Base-by-base conservation (phyloP, 73 alveolate species). In the Stentor roeselii region DNA sequence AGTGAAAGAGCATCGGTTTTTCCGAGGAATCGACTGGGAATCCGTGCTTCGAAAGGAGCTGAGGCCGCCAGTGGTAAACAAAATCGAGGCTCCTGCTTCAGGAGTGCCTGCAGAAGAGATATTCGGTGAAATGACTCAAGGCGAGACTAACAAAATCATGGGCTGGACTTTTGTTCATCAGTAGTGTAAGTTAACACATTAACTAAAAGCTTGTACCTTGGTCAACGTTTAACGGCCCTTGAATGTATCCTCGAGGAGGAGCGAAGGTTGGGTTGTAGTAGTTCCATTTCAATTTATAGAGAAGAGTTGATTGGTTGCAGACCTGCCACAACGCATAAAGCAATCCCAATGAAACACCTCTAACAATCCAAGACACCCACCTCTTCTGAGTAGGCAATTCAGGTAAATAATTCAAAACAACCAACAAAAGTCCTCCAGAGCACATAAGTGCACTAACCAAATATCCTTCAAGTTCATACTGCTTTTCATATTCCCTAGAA, bases 1-100 rank as follows among this genome's bases (percentile, higher is more conserved):
- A 60, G 88, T 94, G 4, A 92, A 92, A 86, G 92, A 88, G 76
- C 98, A 94, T 87, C 87, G 84, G 35, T 94, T 92, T 82, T 94
- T 94, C 83, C 82, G 86, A 3, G 97, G 90, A 67, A 84, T 94
- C 39, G 90, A 91, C 84, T 94, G 98, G 97, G 84, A 86, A 41
- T 78, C 83, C 60, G 88, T 78, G 40, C 32, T 1, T 1, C n/a
- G 42, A 30, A 67, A 50, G 32, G 82, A 67, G 42, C 15, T 67
- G 31, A 67, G 42, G 42, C 82, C 82, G 38, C 82, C 82, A 31
- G 31, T 67, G 31, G 60, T 50, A 14, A 30, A 30, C n/a, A 35
- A n/a, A 67, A 67, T 27, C n/a, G 59, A 30, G 32, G 31, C 32
- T n/a, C n/a, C n/a, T n/a, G 31, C n/a, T 15, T 21, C n/a, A 67